phyloP scores from a whole-genome alignment of 2,329 filamentous ascomycete species.

The Ceratocystis papillata region DNA sequence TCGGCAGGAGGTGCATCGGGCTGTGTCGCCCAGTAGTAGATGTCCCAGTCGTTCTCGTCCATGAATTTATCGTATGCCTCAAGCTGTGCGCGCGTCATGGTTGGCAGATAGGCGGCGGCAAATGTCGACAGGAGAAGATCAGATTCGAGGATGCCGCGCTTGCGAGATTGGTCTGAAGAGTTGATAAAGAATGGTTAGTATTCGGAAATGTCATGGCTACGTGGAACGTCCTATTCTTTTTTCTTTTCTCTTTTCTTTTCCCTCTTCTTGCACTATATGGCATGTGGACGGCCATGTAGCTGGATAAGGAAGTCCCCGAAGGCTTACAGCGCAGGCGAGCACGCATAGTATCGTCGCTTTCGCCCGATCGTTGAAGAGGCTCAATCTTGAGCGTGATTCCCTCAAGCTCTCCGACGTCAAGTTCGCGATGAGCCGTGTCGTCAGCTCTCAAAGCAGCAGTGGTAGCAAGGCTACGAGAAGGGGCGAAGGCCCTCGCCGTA shows the following conservation, averaged over 20 bases:
- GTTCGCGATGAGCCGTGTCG: slow-evolving; percentile 40
- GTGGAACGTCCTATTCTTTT: too few species aligned
- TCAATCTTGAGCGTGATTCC: slow-evolving; percentile 79
- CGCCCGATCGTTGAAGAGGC: slow-evolving; percentile 73
- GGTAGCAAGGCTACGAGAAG: slow-evolving; percentile 26
- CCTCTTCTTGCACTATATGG: too few species aligned
- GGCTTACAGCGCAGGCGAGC: slow-evolving; percentile 64
- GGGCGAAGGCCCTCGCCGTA: slow-evolving; percentile 22
- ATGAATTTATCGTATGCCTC: slow-evolving; percentile 82
- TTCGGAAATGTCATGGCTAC: background rate
- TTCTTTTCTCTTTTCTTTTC: too few species aligned
- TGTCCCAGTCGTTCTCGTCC: slow-evolving; percentile 99
- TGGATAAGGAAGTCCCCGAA: slow-evolving; percentile 19
- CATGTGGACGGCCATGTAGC: background rate
- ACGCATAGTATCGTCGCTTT: slow-evolving; percentile 75
- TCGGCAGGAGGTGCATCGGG: slow-evolving; percentile 45
- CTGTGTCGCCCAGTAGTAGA: slow-evolving; percentile 99
- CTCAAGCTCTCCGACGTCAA: slow-evolving; percentile 77
- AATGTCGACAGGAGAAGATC: slow-evolving; percentile 96
- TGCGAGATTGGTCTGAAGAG: slow-evolving; percentile 76
- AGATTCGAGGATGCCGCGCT: slow-evolving; percentile 88
- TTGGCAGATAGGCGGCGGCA: slow-evolving; percentile 63
- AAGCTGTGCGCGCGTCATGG: slow-evolving; percentile 64
- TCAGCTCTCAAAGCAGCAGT: slow-evolving; percentile 26
- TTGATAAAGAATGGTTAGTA: slow-evolving; percentile 16